phyloP scores from a whole-genome alignment of 192 early-diverging fungal species.

The Podila verticillata region DNA sequence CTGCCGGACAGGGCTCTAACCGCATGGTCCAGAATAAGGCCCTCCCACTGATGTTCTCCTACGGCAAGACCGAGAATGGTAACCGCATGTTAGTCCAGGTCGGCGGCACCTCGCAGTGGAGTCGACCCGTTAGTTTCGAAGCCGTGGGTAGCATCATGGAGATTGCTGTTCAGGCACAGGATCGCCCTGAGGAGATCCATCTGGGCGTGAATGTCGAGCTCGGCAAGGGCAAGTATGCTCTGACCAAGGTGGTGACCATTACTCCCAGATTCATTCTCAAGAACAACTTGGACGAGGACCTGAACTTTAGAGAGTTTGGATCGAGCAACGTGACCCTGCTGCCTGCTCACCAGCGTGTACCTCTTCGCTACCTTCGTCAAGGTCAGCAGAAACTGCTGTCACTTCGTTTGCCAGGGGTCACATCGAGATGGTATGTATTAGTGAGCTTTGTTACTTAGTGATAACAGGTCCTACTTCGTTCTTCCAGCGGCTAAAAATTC shows the following conservation, averaged over 20 bases:
- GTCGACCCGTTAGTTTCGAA: constrained; percentile 91
- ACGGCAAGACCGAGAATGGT: constrained; percentile 82
- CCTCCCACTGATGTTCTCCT: constrained; percentile 93
- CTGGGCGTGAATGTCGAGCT: constrained; percentile 88
- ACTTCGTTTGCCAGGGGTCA: constrained; percentile 70
- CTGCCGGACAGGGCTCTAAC: constrained; percentile 72
- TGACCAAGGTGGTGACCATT: constrained; percentile 91
- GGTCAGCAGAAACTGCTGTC: constrained; percentile 73
- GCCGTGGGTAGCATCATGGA: constrained; percentile 90
- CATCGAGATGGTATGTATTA: constrained; percentile 71
- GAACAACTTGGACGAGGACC: constrained; percentile 77
- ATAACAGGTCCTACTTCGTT: background rate
- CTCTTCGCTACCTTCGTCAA: constrained; percentile 75
- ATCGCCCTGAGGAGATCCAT: constrained; percentile 68
- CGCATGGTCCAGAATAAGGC: constrained; percentile 53
- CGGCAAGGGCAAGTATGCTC: constrained; percentile 86
- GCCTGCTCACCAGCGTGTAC: constrained; percentile 61
- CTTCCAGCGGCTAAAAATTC: background rate
- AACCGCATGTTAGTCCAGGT: constrained; percentile 86
- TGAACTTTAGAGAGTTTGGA: constrained; percentile 79
- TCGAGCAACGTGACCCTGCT: constrained; percentile 60
- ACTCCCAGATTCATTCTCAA: constrained; percentile 90
- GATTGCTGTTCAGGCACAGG: constrained; percentile 70
- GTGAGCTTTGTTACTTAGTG: background rate
- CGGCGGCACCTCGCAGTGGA: constrained; percentile 51